phyloP scores from a whole-genome alignment of 1,284 basidiomycete species.

The Melampsora larici-populina region DNA sequence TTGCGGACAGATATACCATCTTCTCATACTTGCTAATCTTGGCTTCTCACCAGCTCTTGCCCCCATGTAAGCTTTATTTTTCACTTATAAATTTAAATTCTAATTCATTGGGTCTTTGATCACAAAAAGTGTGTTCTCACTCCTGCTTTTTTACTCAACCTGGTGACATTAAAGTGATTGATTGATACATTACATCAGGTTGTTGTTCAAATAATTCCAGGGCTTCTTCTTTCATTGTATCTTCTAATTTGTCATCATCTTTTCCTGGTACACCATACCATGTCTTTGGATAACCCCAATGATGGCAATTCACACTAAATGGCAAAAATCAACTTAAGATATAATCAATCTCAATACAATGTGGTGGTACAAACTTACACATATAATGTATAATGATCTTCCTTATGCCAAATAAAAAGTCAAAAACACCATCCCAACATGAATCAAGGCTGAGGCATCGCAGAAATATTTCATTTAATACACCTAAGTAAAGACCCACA shows the following conservation, averaged over 20 bases:
- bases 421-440: constrained; percentile 98
- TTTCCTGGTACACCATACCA: constrained; percentile 98
- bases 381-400: constrained; percentile 99
- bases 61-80: too few relatives aligned
- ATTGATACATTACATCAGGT: constrained; percentile 92
- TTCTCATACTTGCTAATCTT: too few relatives aligned
- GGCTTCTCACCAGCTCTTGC: too few relatives aligned
- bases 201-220: constrained; percentile 98
- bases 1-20: too few relatives aligned
- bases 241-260: constrained; percentile 92
- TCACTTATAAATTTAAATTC: too few relatives aligned
- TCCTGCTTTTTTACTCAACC: constrained; percentile 78
- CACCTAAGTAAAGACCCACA: constrained; percentile 76
- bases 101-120: constrained; percentile 97
- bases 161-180: constrained; percentile 97
- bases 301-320: constrained; percentile 57
- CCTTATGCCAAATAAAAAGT: constrained; percentile 99
- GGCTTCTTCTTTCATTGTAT: constrained; percentile 88
- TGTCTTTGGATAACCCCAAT: constrained; percentile 99
- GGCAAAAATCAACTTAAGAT: background rate
- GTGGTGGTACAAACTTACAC: constrained; percentile 54
- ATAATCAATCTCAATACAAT: too few relatives aligned
- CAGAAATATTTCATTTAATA: constrained; percentile 98
- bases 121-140: constrained; percentile 91
- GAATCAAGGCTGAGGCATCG: constrained; percentile 99